phyloP scores from a whole-genome alignment of 1,284 basidiomycete genomes.

The Cryptococcus sp. region DNA sequence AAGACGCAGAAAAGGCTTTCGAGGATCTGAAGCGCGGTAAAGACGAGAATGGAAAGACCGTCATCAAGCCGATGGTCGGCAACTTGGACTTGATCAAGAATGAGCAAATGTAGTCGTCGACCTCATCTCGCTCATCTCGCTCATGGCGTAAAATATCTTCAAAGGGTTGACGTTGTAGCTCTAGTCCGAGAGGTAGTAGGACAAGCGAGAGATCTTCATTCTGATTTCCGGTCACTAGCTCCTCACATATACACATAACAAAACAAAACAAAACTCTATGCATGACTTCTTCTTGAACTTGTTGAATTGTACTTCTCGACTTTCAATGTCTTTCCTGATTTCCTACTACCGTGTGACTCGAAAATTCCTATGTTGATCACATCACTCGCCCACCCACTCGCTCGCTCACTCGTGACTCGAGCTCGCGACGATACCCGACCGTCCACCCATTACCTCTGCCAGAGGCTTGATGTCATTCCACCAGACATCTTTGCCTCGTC shows the following conservation, averaged over 20 bases:
- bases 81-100: constrained; percentile 18
- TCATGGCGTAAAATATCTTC: no score
- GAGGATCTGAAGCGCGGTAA: constrained; percentile 72
- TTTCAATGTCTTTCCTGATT: no score
- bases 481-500: constrained; percentile 78
- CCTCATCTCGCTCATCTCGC: background rate
- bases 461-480: constrained; percentile 73
- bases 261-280: constrained; percentile 1
- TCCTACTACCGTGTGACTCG: no score
- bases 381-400: no score
- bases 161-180: no score
- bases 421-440: constrained; percentile 38
- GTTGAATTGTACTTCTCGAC: no score
- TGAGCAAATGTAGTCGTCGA: background rate
- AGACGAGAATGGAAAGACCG: constrained; percentile 74
- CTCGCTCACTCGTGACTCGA: no score
- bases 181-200: no score
- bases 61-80: constrained; percentile 80
- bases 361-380: no score
- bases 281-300: constrained; percentile 1
- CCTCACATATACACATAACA: no score
- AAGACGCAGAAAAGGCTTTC: constrained; percentile 70
- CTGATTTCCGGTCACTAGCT: no score
- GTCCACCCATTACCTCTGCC: constrained; percentile 65
- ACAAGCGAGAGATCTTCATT: no score